Base-by-base conservation (phyloP, 2,329 filamentous ascomycete species). In the Hypoxylon sp. region DNA sequence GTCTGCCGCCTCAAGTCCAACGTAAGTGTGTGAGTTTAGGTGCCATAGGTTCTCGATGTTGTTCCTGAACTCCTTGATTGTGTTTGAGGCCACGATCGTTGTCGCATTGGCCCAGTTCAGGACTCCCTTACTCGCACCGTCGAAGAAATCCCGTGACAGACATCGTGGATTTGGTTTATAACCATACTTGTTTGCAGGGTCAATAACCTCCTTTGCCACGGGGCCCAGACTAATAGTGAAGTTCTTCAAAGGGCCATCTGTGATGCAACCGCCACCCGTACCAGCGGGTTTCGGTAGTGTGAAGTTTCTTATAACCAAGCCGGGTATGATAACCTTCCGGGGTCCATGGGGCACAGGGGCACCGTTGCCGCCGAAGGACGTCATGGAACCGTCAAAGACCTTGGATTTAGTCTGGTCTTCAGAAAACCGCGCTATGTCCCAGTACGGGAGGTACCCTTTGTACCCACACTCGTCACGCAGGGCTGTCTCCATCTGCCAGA, bases 391-490 rank as follows among this genome's bases (percentile, higher is more conserved):
- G 34, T 70, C 70, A 46, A 67, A 71, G 14, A 72, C 50, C 19
- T 52, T 54, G 2, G 67, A 71, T 25, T 65, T 34, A 2, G 61
- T 34, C 39, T 70, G 69, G 52, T 71, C 61, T 2, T 58, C 63
- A 0, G 65, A 70, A 59, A 70, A 71, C 6, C 69, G 69, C 3
- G 69, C 25, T 21, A 54, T 53, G 25, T 70, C 68, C 69, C 65
- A 70, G 48, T 71, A 72, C 12, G 69, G 69, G 2, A 71, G 61
- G 19, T 65, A 27, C 9, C 65, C 70, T n/a, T 63, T 54, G 46
- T 70, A 72, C 2, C 69, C 70, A 41, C 69, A 71, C 53, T 72
- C 70, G 30, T 71, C 55, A 27, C 70, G 69, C 11, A 72, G 52
- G 1, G 69, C 69, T 2, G 60, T 58, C 46, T 72, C 69, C 39